phyloP scores from a whole-genome alignment of 441 rosid genomes.

The Heliophila coronopifolia region DNA sequence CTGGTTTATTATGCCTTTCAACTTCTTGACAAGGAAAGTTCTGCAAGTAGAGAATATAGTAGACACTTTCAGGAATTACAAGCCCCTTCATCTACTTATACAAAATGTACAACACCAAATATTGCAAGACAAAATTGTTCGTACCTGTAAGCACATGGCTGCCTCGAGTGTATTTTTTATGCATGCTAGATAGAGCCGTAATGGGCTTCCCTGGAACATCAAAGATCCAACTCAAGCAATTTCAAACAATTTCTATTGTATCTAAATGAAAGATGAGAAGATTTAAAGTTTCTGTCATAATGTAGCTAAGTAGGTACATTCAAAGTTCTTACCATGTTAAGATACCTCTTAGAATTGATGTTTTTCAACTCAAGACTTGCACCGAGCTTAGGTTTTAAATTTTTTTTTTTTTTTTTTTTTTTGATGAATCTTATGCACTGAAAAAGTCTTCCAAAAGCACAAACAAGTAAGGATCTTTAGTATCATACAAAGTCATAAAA shows the following conservation, averaged over 20 bases:
- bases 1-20: conserved; percentile 97
- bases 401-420: neutral
- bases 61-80: conserved; percentile 19
- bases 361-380: neutral
- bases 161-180: conserved; percentile 88
- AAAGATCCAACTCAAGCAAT: conserved; percentile 4
- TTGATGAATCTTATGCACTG: conserved; percentile 5
- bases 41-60: conserved; percentile 36
- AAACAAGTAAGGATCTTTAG: conserved; percentile 9
- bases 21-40: conserved; percentile 99
- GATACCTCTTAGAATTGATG: conserved; percentile 4
- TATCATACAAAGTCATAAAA: too few species aligned
- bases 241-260: neutral
- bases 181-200: conserved; percentile 75
- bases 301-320: neutral
- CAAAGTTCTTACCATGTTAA: conserved; percentile 24
- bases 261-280: neutral
- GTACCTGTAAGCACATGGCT: conserved; percentile 85
- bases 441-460: neutral
- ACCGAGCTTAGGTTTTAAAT: neutral
- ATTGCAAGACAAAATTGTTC: neutral
- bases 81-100: conserved; percentile 4
- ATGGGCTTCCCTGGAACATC: conserved; percentile 52
- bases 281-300: neutral
- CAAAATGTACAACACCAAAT: neutral